Conservation (phyloP, 2,329 filamentous ascomycete species). For the Didymella pomorum region DNA sequence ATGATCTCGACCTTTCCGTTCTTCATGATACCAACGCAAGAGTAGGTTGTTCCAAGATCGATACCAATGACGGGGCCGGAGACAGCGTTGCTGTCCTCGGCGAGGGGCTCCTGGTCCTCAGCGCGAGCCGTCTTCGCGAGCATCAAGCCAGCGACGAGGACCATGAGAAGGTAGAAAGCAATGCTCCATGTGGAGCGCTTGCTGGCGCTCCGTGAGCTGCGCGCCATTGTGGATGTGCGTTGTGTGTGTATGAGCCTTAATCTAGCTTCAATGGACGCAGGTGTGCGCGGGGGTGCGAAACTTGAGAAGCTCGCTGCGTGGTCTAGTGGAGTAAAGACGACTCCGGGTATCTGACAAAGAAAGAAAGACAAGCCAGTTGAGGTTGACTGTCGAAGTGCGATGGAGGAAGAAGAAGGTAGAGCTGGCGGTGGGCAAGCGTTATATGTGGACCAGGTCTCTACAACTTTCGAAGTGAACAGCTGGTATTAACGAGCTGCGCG, state of each 20-base stretch:
- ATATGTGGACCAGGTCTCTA: conserved; percentile 38
- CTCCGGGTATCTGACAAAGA: conserved; percentile 43
- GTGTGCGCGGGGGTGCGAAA: conserved; percentile 28
- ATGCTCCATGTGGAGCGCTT: conserved; percentile 85
- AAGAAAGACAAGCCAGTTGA: conserved; percentile 34
- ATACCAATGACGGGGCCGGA: conserved; percentile 71
- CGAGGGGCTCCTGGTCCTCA: conserved; percentile 70
- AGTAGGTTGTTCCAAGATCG: conserved; percentile 94
- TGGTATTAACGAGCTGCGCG: conserved; percentile 38
- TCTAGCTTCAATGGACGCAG: conserved; percentile 30
- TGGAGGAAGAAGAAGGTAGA: conserved; percentile 32
- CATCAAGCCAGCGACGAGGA: conserved; percentile 84
- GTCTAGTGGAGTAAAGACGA: conserved; percentile 27
- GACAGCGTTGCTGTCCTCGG: conserved; percentile 66
- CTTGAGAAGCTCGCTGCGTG: conserved; percentile 37
- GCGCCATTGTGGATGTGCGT: conserved; percentile 60
- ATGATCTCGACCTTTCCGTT: conserved; percentile 55
- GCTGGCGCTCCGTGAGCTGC: conserved; percentile 69
- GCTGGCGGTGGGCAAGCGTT: conserved; percentile 37
- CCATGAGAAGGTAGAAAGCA: conserved; percentile 88
- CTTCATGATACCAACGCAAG: conserved; percentile 79
- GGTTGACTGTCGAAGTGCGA: conserved; percentile 28
- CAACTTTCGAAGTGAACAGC: conserved; percentile 45
- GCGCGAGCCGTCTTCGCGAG: conserved; percentile 80
- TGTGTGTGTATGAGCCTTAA: conserved; percentile 25